A percentile compares a stretch with the other conserved stretches of the same genome.
Conservation (phyloP, 164 flowering plant genomes). For the Aristolochia contorta region DNA sequence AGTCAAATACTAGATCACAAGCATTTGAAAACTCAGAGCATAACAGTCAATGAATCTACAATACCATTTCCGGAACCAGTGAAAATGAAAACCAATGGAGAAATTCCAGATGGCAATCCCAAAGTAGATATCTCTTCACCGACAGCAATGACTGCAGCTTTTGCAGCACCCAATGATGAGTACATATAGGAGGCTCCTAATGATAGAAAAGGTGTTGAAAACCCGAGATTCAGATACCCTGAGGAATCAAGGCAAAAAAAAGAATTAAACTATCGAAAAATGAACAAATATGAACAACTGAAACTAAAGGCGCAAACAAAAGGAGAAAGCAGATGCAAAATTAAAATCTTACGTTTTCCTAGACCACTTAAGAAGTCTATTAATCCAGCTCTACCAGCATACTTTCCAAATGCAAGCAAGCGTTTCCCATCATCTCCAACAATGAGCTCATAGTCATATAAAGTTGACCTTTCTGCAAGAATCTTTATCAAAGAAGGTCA, state of each 20-base stretch:
- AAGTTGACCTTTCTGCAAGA: constrained; percentile 56
- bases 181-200: constrained; percentile 94
- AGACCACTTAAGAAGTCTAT: constrained; percentile 77
- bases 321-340: neutral
- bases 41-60: neutral
- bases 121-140: constrained; percentile 88
- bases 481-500: constrained; percentile 29
- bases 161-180: constrained; percentile 90
- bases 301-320: neutral
- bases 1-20: no score
- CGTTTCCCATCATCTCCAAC: constrained; percentile 82
- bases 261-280: no score
- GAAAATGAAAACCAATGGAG: constrained; percentile 85
- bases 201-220: constrained; percentile 94
- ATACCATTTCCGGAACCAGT: constrained; percentile 98
- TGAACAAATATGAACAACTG: neutral
- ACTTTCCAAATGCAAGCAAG: constrained; percentile 90
- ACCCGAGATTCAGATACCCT: constrained; percentile 90
- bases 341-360: constrained; percentile 57
- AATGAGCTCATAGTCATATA: constrained; percentile 94
- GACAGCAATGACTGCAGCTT: constrained; percentile 90
- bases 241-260: constrained; percentile 9
- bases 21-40: no score
- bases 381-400: constrained; percentile 95
- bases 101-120: constrained; percentile 82